phyloP scores from a whole-genome alignment of 2,329 filamentous ascomycete species.

The Aspergillus sp. region DNA sequence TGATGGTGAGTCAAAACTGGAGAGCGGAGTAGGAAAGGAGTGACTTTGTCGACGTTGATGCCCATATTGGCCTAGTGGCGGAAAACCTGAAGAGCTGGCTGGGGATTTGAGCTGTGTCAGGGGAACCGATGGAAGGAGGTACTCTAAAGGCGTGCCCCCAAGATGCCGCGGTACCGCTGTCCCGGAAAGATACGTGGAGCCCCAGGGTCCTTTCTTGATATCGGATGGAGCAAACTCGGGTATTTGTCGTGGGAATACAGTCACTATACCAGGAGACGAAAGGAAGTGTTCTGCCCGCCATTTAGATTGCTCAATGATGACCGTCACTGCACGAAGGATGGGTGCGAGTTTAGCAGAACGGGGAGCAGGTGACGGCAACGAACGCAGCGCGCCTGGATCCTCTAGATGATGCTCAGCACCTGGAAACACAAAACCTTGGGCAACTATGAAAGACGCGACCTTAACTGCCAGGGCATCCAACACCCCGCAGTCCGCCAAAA shows the following conservation, averaged over 20 bases:
- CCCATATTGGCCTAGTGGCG: slow-evolving; percentile 51
- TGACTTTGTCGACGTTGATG: slow-evolving; percentile 36
- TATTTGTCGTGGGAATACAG: slow-evolving; percentile 62
- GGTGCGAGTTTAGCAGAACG: slow-evolving; percentile 61
- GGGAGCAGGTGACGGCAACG: slow-evolving; percentile 63
- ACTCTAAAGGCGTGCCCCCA: slow-evolving; percentile 61
- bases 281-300: slow-evolving; percentile 72
- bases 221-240: slow-evolving; percentile 54
- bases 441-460: slow-evolving; percentile 69
- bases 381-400: slow-evolving; percentile 56
- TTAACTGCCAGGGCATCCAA: slow-evolving; percentile 75
- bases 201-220: slow-evolving; percentile 53
- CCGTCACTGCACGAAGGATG: slow-evolving; percentile 73
- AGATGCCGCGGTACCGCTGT: slow-evolving; percentile 48
- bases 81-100: slow-evolving; percentile 48
- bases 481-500: slow-evolving; percentile 70
- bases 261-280: slow-evolving; percentile 67
- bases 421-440: slow-evolving; percentile 68
- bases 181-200: slow-evolving; percentile 54
- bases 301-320: slow-evolving; percentile 76
- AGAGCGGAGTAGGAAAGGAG: slow-evolving; percentile 36
- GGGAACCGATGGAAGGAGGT: slow-evolving; percentile 58
- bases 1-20: slow-evolving; percentile 39
- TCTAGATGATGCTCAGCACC: slow-evolving; percentile 58
- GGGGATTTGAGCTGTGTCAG: slow-evolving; percentile 32